A percentile compares a stretch with the other conserved stretches of the same genome.
Conservation (phyloP, 805 yeast species). For the Wickerhamiella cacticola region DNA sequence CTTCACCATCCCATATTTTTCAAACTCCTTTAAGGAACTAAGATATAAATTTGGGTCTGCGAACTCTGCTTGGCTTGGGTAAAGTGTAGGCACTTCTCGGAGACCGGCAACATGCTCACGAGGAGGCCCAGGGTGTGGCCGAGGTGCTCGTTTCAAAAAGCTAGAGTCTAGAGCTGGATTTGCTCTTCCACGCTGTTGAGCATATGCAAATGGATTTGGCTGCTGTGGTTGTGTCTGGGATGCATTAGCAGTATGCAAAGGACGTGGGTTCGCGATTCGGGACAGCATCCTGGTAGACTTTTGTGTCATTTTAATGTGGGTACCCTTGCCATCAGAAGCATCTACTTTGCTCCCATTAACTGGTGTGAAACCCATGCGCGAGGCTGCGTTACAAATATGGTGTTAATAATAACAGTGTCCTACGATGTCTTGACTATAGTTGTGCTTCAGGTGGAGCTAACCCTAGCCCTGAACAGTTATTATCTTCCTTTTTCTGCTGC, state of each 20-base stretch:
- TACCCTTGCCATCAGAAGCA: not conserved
- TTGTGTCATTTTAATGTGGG: not conserved
- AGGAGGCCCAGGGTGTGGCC: not conserved
- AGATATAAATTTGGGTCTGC: slow-evolving; percentile 55
- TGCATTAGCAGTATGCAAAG: slow-evolving; percentile 2
- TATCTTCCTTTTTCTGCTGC: not conserved
- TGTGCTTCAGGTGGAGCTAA: not conserved
- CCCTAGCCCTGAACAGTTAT: slow-evolving; percentile 1
- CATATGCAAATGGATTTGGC: slow-evolving; percentile 8
- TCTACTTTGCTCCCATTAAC: not conserved
- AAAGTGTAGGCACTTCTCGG: slow-evolving; percentile 42
- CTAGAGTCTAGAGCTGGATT: slow-evolving; percentile 5
- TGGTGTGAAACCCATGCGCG: slow-evolving; percentile 9
- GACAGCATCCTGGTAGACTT: not conserved
- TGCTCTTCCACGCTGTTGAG: slow-evolving; percentile 6
- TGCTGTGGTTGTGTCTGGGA: slow-evolving; percentile 1
- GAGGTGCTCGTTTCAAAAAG: not conserved
- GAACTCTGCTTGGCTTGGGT: slow-evolving; percentile 45
- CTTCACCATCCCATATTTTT: slow-evolving; percentile 61
- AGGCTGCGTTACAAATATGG: not conserved
- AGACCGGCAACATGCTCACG: slow-evolving; percentile 20
- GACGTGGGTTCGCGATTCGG: slow-evolving; percentile 3
- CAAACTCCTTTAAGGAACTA: slow-evolving; percentile 37
- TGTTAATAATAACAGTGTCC: not conserved
- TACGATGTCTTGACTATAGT: not conserved